Evolutionary conservation across 768 basidiomycete genomes (phyloP).

Genomic region (Baorangia bicolor): DNA sequence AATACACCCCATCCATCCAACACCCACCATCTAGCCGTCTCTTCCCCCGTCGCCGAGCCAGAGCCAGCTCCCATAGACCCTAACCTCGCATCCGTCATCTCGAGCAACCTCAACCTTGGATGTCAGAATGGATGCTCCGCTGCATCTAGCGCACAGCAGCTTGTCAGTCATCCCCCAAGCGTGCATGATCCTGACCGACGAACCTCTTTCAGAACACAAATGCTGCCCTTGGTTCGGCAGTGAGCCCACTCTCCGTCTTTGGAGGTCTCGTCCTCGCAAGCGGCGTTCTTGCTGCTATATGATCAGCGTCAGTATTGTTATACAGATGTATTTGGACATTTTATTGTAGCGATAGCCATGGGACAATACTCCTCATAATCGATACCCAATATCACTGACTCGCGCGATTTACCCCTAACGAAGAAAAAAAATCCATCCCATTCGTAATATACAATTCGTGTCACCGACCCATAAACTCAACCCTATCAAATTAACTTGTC

Average conservation of each 20-base stretch:
- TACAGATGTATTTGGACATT: constrained; percentile 10
- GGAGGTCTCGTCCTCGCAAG: constrained; percentile 23
- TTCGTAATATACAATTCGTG: constrained; percentile 1
- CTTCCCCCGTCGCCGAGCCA: constrained; percentile 24
- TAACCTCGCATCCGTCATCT: constrained; percentile 10
- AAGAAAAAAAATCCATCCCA: neutral
- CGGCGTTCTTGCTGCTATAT: constrained; percentile 20
- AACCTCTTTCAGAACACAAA: constrained; percentile 16
- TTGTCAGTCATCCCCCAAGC: constrained; percentile 9
- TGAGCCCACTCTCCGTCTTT: constrained; percentile 18
- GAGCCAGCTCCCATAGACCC: constrained; percentile 28
- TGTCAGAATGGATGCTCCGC: constrained; percentile 25
- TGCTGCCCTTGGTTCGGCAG: constrained; percentile 19
- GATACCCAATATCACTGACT: neutral
- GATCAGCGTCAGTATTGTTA: neutral
- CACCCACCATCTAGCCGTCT: constrained; percentile 8
- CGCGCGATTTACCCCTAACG: neutral
- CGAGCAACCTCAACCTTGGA: constrained; percentile 25
- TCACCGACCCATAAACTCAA: neutral
- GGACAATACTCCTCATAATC: neutral
- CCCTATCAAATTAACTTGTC: neutral
- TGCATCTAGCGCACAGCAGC: constrained; percentile 19
- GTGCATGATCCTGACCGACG: neutral
- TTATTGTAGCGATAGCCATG: constrained; percentile 17
- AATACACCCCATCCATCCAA: neutral